These are phyloP conservation scores for Mrakia hoshinonis DNA, from an alignment of 768 basidiomycete genomes.

Conservation along the genomic window DNA sequence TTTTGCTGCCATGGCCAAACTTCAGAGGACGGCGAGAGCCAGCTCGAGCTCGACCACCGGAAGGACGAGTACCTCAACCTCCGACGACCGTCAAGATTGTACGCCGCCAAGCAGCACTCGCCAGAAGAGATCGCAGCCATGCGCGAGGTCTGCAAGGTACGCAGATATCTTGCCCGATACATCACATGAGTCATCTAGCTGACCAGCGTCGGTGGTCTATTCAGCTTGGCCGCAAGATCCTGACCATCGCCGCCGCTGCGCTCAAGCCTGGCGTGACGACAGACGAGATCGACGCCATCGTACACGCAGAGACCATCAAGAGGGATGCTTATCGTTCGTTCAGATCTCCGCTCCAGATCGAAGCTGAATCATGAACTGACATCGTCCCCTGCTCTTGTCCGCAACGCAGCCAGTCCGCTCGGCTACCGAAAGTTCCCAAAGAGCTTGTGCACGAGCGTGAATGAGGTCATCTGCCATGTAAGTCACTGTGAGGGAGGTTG, in stretches of 20 bases:
- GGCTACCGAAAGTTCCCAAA: slow-evolving; percentile 88
- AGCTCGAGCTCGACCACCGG: slow-evolving; percentile 40
- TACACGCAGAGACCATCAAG: slow-evolving; percentile 84
- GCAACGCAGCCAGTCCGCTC: slow-evolving; percentile 59
- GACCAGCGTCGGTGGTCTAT: too few relatives aligned
- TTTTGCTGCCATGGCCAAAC: too few relatives aligned
- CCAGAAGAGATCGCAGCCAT: slow-evolving; percentile 78
- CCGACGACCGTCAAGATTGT: slow-evolving; percentile 37
- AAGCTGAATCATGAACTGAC: too few relatives aligned
- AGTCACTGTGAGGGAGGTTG: too few relatives aligned
- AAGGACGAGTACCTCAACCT: slow-evolving; percentile 12
- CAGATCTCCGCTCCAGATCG: too few relatives aligned
- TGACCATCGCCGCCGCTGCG: slow-evolving; percentile 79
- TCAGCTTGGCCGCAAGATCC: slow-evolving; percentile 85
- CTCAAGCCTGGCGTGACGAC: slow-evolving; percentile 89
- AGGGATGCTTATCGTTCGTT: slow-evolving; percentile 65
- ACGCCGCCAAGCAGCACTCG: slow-evolving; percentile 49
- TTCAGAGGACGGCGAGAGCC: slow-evolving; percentile 51
- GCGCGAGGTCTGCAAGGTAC: slow-evolving; percentile 77
- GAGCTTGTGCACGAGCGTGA: slow-evolving; percentile 90
- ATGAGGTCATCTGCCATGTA: slow-evolving; percentile 87
- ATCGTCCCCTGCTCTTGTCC: too few relatives aligned
- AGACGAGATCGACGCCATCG: slow-evolving; percentile 85
- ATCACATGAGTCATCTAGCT: too few relatives aligned
- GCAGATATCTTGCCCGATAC: too few relatives aligned